These are phyloP conservation scores for Aurinia saxatilis DNA, from an alignment of 345 rosid genomes.

Conservation along the genomic window DNA sequence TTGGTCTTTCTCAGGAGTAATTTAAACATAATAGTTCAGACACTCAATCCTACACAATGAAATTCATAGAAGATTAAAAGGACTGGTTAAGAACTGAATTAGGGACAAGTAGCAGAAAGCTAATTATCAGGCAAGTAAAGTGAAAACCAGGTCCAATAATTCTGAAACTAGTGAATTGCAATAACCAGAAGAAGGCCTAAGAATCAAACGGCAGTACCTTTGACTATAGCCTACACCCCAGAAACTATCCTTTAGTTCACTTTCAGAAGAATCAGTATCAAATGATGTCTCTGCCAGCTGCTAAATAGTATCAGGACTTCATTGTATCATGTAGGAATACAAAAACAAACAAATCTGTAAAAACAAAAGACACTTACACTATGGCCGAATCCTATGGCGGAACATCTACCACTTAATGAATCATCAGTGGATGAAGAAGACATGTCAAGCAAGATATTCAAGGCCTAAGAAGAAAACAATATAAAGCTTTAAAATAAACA, in stretches of 20 bases:
- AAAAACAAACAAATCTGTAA: neutral
- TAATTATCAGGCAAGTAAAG: neutral
- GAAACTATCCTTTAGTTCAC: conserved; percentile 44
- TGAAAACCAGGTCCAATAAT: neutral
- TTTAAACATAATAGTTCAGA: neutral
- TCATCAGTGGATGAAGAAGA: conserved; percentile 47
- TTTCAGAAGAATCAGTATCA: conserved; percentile 51
- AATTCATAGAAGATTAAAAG: neutral
- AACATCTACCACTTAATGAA: conserved; percentile 27
- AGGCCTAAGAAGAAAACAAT: conserved; percentile 49
- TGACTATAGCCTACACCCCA: conserved; percentile 41
- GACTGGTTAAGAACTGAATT: neutral
- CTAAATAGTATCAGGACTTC: conserved; percentile 12
- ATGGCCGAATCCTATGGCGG: conserved; percentile 28
- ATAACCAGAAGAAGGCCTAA: conserved; percentile 1
- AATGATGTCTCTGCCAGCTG: conserved; percentile 51
- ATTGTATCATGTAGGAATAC: neutral
- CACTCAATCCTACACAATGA: neutral
- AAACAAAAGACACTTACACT: conserved; percentile 50
- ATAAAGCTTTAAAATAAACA: conserved; percentile 1
- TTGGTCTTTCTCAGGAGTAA: conserved; percentile 1
- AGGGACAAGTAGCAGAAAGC: neutral
- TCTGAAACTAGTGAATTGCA: neutral
- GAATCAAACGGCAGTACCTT: conserved; percentile 43
- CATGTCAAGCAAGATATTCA: conserved; percentile 63